Evolutionary conservation across 257 asterid species (phyloP), one percentile per base, ranked within the genome.

Genomic region (Ilex aquifolium): DNA sequence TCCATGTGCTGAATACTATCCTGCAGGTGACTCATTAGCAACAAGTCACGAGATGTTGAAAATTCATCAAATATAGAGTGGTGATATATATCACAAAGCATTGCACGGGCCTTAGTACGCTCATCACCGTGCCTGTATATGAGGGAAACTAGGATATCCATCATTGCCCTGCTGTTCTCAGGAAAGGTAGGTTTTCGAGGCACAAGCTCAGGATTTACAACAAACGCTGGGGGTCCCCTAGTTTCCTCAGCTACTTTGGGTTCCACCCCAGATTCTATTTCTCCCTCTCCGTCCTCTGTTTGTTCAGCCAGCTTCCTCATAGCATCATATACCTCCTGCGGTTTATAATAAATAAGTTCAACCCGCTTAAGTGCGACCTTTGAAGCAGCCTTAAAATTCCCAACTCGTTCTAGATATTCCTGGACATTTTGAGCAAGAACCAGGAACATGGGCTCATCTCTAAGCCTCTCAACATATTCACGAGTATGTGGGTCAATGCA

Each of bases 11-110:
- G 99, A 46, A 93, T 80, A 74, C 67, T 93, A 64, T 90, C 99
- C 77, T 90, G 99, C 65, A 93, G 86, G 79, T 85, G 99, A 81
- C 99, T 93, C 99, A 93, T 93, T 10, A 93, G 83, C 82, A 93
- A 49, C 76, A 93, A 72, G 72, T 93, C 97, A 21, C 97, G 95
- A 27, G 99, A 75, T 55, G 82, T 79, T 6, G 94, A 76, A 61
- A 93, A 93, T 17, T 90, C 90, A 53, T 90, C 96, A 44, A 81
- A 71, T 66, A 93, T 83, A 16, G 99, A 96, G 66, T 93, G 96
- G 61, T 93, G 87, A 68, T 93, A 93, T 29, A 93, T 93, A 74
- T 93, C 99, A 67, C 97, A 93, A 62, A 93, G 99, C 99, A 93
- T 90, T 1, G 99, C 99, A 56, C 97, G 97, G 44, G 99, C 99